These are phyloP conservation scores for Carallia pectinifolia DNA, from an alignment of 345 rosid species.

Conservation along the genomic window DNA sequence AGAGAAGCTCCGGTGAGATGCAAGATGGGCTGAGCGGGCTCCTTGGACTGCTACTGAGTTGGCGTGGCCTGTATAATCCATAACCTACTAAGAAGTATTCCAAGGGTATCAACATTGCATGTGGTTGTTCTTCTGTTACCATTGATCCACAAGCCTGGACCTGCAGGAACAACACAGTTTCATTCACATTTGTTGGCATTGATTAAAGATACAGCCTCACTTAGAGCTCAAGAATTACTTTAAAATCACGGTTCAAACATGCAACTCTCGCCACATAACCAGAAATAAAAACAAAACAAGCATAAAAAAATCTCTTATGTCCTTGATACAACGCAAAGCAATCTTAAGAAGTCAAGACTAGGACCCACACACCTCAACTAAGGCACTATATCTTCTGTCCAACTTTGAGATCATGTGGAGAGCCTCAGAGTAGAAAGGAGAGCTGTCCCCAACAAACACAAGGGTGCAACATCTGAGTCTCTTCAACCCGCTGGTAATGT, in stretches of 20 bases:
- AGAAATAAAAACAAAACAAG: too few relatives aligned
- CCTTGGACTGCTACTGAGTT: conserved; percentile 74
- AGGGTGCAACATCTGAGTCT: conserved; percentile 75
- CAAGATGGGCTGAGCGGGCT: conserved; percentile 79
- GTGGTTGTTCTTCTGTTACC: conserved; percentile 98
- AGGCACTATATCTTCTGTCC: conserved; percentile 80
- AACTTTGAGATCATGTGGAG: conserved; percentile 78
- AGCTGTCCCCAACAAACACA: conserved; percentile 81
- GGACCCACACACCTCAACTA: conserved; percentile 65
- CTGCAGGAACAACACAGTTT: conserved; percentile 32
- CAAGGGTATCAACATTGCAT: conserved; percentile 91
- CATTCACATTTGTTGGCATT: too few relatives aligned
- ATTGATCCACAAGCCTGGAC: conserved; percentile 93
- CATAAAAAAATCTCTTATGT: not conserved
- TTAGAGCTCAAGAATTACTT: too few relatives aligned
- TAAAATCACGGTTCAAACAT: too few relatives aligned
- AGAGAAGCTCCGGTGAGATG: conserved; percentile 89
- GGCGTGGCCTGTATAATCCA: conserved; percentile 68
- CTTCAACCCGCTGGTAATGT: conserved; percentile 71
- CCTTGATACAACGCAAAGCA: not conserved
- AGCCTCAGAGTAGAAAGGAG: conserved; percentile 82
- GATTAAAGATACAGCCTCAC: too few relatives aligned
- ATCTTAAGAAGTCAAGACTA: not conserved
- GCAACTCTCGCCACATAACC: too few relatives aligned
- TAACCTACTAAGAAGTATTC: conserved; percentile 88